A percentile compares a stretch with the other conserved stretches of the same genome.
phyloP scores from a whole-genome alignment of 2,329 filamentous ascomycete genomes.

The Sarocladium brachiariae region DNA sequence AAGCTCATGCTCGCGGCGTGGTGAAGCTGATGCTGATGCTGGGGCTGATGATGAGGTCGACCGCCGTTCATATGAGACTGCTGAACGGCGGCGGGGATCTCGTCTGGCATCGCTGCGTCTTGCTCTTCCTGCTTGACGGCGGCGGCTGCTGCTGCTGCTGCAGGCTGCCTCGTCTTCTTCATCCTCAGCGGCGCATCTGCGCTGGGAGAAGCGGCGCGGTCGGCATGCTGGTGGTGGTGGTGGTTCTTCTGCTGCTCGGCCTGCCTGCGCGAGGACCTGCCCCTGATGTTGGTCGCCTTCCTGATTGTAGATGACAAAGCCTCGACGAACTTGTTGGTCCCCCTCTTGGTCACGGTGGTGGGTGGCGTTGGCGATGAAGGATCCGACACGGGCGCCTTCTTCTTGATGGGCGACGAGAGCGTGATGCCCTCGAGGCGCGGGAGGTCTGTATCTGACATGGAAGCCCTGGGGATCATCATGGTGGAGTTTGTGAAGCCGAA shows the following conservation, averaged over 20 bases:
- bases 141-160: not conserved
- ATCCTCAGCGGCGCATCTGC: conserved; percentile 13
- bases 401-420: conserved; percentile 30
- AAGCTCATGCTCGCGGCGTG: conserved; percentile 22
- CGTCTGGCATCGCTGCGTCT: conserved; percentile 7
- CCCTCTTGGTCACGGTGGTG: conserved; percentile 20
- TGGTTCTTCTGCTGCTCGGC: conserved; percentile 10
- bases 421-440: conserved; percentile 40
- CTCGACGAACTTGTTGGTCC: conserved; percentile 31
- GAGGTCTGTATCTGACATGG: conserved; percentile 42
- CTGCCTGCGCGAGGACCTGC: conserved; percentile 17
- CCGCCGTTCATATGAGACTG: conserved; percentile 13
- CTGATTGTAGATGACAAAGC: conserved; percentile 34
- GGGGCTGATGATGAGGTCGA: conserved; percentile 18
- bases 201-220: conserved; percentile 25
- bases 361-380: conserved; percentile 27
- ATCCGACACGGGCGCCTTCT: conserved; percentile 21
- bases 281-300: conserved; percentile 28
- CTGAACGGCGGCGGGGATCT: conserved; percentile 13
- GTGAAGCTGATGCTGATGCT: conserved; percentile 18
- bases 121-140: not conserved
- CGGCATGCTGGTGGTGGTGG: conserved; percentile 8
- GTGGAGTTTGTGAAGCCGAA: not conserved
- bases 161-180: conserved; percentile 4
- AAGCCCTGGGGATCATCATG: conserved; percentile 20